Base-by-base conservation (phyloP, 1,139 yeast genomes). In the Wickerhamomyces sp. region DNA sequence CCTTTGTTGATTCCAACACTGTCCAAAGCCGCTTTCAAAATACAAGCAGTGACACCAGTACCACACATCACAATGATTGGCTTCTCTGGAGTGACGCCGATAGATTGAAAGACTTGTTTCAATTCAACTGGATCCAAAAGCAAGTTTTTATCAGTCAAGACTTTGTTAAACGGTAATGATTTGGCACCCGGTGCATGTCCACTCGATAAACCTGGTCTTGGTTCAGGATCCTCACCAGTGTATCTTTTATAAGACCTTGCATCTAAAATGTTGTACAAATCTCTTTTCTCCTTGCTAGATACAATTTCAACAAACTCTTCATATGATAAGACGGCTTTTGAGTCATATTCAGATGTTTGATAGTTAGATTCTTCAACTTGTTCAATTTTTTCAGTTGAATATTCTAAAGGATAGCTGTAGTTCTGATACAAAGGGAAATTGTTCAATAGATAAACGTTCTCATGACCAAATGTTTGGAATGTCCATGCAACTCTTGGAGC, bases 401-500 rank as follows among this genome's bases (percentile, higher is more conserved):
- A 46, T 15, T 72, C 80, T 5, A 75, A 42, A 1, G 72, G 68
- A 37, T 61, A 65, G 7, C 72, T 71, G 33, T 46, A 63, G 14
- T 58, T 50, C 52, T 67, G 63, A 58, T 85, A 90, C 26, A 65
- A 64, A 8, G 76, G 74, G 59, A 71, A 91, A 52, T 84, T 85
- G 66, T 91, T 86, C 55, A 93, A 73, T 45, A 91, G 64, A 54
- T 71, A 75, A 10, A 90, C 85, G 36, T 74, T 65, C 3, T 71
- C 64, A 63, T 90, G 97, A 6, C 94, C 94, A 63, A 84, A 87
- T 5, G 85, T 71, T 30, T 81, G 72, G 57, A 91, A 75, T 57
- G 90, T 88, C 96, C 96, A 93, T 1, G 91, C 91, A 29, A 86
- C 94, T 53, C 99, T 73, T 33, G 98, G 96, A 6, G 91, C 79